Percentiles rank a stretch among this genome's conserved stretches.
These are phyloP conservation scores for Blastobotrys parvus DNA, from an alignment of 805 yeast species.

Conservation along the genomic window DNA sequence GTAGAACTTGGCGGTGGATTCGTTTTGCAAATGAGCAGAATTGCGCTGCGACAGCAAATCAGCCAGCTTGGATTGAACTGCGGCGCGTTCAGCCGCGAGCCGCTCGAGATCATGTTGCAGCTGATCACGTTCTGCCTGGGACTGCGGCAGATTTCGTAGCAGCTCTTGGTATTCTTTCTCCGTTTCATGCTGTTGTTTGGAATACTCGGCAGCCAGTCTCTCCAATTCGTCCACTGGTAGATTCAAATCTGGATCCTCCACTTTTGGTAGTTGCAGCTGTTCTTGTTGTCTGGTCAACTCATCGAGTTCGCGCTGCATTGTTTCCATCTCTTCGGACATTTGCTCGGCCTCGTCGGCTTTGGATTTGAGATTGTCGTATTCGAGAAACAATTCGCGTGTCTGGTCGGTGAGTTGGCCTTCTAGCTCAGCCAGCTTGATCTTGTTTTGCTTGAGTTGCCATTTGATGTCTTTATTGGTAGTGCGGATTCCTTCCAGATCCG, in stretches of 20 bases:
- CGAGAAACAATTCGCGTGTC: slow-evolving; percentile 9
- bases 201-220: slow-evolving; percentile 23
- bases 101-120: slow-evolving; percentile 12
- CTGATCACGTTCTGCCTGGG: slow-evolving; percentile 8
- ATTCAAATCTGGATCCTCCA: slow-evolving; percentile 23
- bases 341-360: slow-evolving; percentile 23
- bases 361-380: slow-evolving; percentile 14
- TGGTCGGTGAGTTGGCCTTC: slow-evolving; percentile 15
- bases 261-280: slow-evolving; percentile 20
- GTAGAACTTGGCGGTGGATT: slow-evolving; percentile 16
- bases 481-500: slow-evolving; percentile 29
- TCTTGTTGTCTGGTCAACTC: slow-evolving; percentile 16
- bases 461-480: slow-evolving; percentile 25
- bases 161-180: slow-evolving; percentile 11
- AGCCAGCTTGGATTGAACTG: slow-evolving; percentile 9
- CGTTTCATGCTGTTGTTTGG: slow-evolving; percentile 10
- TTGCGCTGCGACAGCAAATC: slow-evolving; percentile 11
- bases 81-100: slow-evolving; percentile 7
- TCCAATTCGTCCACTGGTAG: slow-evolving; percentile 26
- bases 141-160: slow-evolving; percentile 7
- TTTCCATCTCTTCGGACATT: slow-evolving; percentile 25
- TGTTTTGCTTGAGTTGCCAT: slow-evolving; percentile 23
- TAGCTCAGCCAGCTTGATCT: slow-evolving; percentile 17
- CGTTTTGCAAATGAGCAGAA: slow-evolving; percentile 11
- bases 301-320: slow-evolving; percentile 27